phyloP scores from a whole-genome alignment of 2,329 filamentous ascomycete genomes.

The Iodosphaeria phyllophila region DNA sequence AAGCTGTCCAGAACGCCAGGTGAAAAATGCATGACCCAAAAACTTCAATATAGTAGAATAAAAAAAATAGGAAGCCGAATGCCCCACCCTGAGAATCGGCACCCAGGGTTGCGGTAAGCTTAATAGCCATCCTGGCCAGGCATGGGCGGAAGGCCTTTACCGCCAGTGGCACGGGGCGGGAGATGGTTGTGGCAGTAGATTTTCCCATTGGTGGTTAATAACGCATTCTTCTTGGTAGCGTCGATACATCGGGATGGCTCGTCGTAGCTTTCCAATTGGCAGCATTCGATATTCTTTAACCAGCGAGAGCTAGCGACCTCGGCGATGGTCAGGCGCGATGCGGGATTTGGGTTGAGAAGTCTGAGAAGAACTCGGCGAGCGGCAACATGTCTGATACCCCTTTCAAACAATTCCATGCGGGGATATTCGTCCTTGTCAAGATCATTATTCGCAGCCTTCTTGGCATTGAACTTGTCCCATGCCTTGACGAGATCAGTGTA shows the following conservation, averaged over 20 bases:
- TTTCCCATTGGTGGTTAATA: slow-evolving; percentile 23
- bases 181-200: slow-evolving; percentile 42
- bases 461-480: slow-evolving; percentile 49
- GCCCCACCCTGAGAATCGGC: no score
- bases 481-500: slow-evolving; percentile 47
- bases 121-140: slow-evolving; percentile 35
- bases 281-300: slow-evolving; percentile 61
- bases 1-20: no score
- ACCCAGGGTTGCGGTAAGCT: no score
- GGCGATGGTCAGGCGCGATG: slow-evolving; percentile 47
- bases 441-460: slow-evolving; percentile 20
- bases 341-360: slow-evolving; percentile 69
- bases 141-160: slow-evolving; percentile 32
- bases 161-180: slow-evolving; percentile 24
- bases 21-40: no score
- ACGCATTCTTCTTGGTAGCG: slow-evolving; percentile 33
- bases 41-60: no score
- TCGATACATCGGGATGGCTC: slow-evolving; percentile 44
- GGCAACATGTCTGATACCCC: slow-evolving; percentile 43
- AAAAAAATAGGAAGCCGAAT: no score
- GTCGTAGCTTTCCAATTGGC: slow-evolving; percentile 49
- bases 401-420: slow-evolving; percentile 44
- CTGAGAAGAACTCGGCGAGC: slow-evolving; percentile 54
- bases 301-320: slow-evolving; percentile 54
- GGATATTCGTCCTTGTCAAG: slow-evolving; percentile 46